phyloP scores from a whole-genome alignment of 139 green algal genomes.

The Astrephomene gubernaculifera region DNA sequence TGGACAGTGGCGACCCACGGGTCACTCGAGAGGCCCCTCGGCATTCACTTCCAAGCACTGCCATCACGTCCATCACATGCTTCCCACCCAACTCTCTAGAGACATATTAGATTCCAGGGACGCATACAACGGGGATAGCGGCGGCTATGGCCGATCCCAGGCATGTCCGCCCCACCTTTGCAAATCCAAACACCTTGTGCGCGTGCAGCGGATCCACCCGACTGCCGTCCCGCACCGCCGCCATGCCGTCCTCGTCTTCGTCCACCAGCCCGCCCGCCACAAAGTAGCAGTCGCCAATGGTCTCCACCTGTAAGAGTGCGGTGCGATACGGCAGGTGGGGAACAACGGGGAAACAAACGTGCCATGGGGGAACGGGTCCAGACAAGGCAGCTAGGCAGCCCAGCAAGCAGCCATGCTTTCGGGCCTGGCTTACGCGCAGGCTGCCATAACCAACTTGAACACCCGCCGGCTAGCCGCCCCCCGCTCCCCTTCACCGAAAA shows the following conservation, averaged over 20 bases:
- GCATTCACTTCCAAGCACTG: too few relatives aligned
- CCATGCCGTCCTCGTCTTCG: conserved; percentile 38
- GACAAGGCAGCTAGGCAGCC: not conserved
- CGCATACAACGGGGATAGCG: not conserved
- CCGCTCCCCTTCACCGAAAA: not conserved
- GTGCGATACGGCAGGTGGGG: not conserved
- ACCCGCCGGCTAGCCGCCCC: too few relatives aligned
- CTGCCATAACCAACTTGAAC: too few relatives aligned
- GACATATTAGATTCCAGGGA: not conserved
- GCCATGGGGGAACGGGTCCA: not conserved
- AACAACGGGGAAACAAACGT: not conserved
- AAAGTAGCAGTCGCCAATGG: conserved; percentile 51
- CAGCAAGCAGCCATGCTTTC: too few relatives aligned
- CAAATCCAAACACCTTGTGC: conserved; percentile 19
- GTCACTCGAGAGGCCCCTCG: too few relatives aligned
- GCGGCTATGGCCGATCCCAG: not conserved
- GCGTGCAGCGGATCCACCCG: conserved; percentile 1
- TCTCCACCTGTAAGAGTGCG: conserved; percentile 39
- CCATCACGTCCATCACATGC: too few relatives aligned
- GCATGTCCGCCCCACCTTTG: not conserved
- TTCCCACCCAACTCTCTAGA: too few relatives aligned
- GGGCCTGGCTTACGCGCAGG: too few relatives aligned
- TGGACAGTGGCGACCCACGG: too few relatives aligned
- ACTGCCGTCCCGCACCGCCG: conserved; percentile 3
- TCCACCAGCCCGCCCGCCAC: conserved; percentile 37